phyloP scores from a whole-genome alignment of 1,139 yeast species.

The Blastobotrys aristatus region DNA sequence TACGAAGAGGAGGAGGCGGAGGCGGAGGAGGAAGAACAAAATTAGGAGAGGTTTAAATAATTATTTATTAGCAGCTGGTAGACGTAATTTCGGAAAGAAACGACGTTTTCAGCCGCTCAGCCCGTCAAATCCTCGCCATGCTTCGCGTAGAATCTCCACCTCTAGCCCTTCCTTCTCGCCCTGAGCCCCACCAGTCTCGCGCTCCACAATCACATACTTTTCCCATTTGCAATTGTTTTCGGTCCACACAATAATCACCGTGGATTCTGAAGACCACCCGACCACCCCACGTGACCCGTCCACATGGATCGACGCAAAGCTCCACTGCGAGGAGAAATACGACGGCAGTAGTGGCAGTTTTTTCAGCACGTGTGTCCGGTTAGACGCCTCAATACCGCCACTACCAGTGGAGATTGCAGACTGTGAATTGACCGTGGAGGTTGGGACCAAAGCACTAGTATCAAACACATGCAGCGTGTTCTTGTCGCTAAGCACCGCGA shows the following conservation, averaged over 20 bases:
- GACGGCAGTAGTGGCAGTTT: constrained; percentile 66
- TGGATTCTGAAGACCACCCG: constrained; percentile 74
- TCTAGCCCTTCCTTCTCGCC: constrained; percentile 27
- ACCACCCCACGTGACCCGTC: constrained; percentile 48
- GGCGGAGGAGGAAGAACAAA: background rate
- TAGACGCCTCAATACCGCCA: constrained; percentile 15
- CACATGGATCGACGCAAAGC: constrained; percentile 75
- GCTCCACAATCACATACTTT: constrained; percentile 64
- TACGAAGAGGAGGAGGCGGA: background rate
- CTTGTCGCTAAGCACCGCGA: constrained; percentile 87
- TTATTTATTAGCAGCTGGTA: too few species aligned
- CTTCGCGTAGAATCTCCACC: constrained; percentile 65
- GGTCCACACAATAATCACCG: constrained; percentile 64
- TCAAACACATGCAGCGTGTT: constrained; percentile 82
- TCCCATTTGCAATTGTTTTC: constrained; percentile 73
- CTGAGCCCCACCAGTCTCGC: constrained; percentile 23
- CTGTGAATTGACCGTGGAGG: too few species aligned
- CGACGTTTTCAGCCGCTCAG: constrained; percentile 12
- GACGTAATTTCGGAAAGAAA: too few species aligned
- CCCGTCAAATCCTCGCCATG: constrained; percentile 65
- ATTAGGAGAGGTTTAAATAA: background rate
- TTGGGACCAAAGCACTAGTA: constrained; percentile 4
- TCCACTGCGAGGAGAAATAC: constrained; percentile 85
- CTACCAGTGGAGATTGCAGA: background rate
- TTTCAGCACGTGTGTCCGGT: constrained; percentile 65